phyloP scores from a whole-genome alignment of 495 filamentous ascomycete genomes.

The Parathielavia appendiculata region DNA sequence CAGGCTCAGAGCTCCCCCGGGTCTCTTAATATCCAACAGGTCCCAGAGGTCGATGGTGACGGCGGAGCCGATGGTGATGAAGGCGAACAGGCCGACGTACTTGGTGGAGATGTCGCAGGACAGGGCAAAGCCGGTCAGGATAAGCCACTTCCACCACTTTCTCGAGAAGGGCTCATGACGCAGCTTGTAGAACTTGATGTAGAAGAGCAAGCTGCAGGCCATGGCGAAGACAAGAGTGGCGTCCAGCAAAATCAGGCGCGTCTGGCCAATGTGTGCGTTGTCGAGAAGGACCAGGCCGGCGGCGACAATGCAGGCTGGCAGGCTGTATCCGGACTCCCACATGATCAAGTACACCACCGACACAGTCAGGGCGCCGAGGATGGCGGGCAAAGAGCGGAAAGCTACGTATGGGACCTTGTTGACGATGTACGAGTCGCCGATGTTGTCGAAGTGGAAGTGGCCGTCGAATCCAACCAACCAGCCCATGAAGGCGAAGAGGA shows the following conservation, averaged over 20 bases:
- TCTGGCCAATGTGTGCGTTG: conserved; percentile 97
- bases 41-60: conserved; percentile 95
- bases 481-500: conserved; percentile 86
- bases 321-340: conserved; percentile 98
- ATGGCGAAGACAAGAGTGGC: conserved; percentile 91
- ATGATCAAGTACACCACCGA: conserved; percentile 94
- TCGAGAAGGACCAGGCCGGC: conserved; percentile 88
- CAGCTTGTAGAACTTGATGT: conserved; percentile 97
- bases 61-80: conserved; percentile 92
- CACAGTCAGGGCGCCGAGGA: conserved; percentile 87
- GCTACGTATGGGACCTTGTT: conserved; percentile 97
- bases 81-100: conserved; percentile 95
- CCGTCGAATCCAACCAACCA: conserved; percentile 96
- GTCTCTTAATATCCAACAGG: conserved; percentile 79
- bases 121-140: conserved; percentile 86
- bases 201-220: conserved; percentile 87
- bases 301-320: conserved; percentile 85
- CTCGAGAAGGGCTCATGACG: conserved; percentile 81
- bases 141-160: conserved; percentile 99
- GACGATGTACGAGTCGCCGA: conserved; percentile 94
- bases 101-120: conserved; percentile 98
- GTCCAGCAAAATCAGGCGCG: conserved; percentile 89
- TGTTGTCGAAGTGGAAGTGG: conserved; percentile 97
- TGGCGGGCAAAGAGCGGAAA: conserved; percentile 87
- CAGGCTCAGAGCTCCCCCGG: conserved; percentile 68